These are phyloP conservation scores for Pleurotus salmoneostramineus DNA, from an alignment of 768 basidiomycete genomes.

Conservation along the genomic window DNA sequence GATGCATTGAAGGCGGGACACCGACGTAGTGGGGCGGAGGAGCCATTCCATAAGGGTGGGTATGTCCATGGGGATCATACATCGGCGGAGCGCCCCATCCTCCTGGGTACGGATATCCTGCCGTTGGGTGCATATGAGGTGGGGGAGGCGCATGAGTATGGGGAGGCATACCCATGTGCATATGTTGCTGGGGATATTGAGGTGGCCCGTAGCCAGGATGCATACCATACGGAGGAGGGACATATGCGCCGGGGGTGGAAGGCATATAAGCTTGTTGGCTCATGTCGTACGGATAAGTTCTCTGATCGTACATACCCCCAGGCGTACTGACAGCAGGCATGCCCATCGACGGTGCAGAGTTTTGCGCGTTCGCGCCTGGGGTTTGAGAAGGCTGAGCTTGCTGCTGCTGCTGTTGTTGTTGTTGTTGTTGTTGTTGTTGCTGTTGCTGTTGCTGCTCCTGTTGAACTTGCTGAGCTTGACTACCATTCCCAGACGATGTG, in stretches of 20 bases:
- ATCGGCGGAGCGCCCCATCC: conserved; percentile 8
- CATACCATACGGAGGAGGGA: conserved; percentile 5
- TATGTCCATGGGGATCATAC: conserved; percentile 12
- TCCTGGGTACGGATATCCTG: conserved; percentile 5
- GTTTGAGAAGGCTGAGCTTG: not conserved
- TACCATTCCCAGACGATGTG: not conserved
- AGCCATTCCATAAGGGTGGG: conserved; percentile 10
- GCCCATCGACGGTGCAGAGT: conserved; percentile 7
- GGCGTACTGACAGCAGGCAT: conserved; percentile 6
- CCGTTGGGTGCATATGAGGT: not conserved
- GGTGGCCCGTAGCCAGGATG: conserved; percentile 7
- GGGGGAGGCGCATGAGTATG: conserved; percentile 8
- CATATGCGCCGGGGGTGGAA: conserved; percentile 12
- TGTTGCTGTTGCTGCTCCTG: not conserved
- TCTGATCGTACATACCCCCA: not conserved
- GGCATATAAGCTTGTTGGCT: conserved; percentile 17
- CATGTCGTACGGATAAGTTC: conserved; percentile 9
- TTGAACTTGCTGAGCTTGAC: no score
- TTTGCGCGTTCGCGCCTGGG: not conserved
- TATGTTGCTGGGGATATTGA: not conserved
- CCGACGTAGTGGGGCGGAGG: conserved; percentile 6
- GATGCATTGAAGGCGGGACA: conserved; percentile 10
- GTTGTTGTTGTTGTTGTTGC: conserved; percentile 7
- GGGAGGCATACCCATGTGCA: conserved; percentile 9
- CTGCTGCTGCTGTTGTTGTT: not conserved